A percentile compares a stretch with the other conserved stretches of the same genome.
phyloP scores from a whole-genome alignment of 2,329 filamentous ascomycete species.

The Calonectria fujianensis region DNA sequence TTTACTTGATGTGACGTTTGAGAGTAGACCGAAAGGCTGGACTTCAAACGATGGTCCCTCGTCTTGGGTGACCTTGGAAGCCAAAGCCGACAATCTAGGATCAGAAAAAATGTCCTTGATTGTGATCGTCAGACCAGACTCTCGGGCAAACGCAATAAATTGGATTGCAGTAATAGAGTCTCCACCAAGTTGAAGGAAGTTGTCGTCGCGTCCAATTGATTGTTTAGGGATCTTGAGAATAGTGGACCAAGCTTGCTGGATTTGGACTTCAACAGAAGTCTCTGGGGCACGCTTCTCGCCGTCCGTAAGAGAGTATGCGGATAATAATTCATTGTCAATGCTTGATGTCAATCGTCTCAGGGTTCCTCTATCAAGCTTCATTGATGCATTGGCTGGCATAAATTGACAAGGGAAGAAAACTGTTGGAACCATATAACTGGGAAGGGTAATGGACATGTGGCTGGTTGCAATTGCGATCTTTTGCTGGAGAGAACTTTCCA shows the following conservation, averaged over 20 bases:
- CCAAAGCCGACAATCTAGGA: too few species aligned
- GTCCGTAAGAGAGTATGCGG: neutral
- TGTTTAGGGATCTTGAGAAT: neutral
- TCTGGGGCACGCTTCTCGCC: neutral
- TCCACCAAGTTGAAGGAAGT: neutral
- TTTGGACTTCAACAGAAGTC: neutral
- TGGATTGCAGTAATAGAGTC: neutral
- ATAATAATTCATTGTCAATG: neutral
- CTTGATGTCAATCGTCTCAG: neutral
- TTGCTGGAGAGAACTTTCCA: too few species aligned
- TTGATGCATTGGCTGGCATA: neutral
- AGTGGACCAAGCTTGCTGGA: neutral
- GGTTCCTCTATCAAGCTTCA: neutral
- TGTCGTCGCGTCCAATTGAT: neutral
- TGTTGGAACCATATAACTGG: neutral
- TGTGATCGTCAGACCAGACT: neutral
- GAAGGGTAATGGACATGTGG: too few species aligned
- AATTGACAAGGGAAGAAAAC: neutral
- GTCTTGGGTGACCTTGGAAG: too few species aligned
- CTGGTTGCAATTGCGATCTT: too few species aligned
- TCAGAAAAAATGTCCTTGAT: too few species aligned
- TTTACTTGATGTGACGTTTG: too few species aligned
- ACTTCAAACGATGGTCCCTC: too few species aligned
- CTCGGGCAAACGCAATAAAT: neutral
- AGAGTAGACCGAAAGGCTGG: too few species aligned